Conservation (phyloP, 169 alveolate genomes). For the Plasmodium blacklocki region DNA sequence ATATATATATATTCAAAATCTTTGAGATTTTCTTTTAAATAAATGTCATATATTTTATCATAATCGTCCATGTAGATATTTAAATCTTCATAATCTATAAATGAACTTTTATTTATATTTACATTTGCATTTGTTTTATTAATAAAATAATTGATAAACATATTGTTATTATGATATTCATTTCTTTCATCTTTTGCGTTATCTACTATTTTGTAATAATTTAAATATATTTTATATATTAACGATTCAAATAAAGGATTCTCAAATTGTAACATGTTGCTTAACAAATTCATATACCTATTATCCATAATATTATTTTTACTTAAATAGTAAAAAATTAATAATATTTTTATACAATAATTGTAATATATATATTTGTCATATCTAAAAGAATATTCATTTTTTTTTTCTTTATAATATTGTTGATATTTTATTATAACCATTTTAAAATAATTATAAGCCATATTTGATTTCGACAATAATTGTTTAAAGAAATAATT, state of each 20-base stretch:
- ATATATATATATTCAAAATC: conserved; percentile 34
- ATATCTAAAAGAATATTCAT: background rate
- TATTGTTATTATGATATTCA: background rate
- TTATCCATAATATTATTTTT: conserved; percentile 27
- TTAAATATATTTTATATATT: conserved; percentile 44
- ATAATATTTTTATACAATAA: conserved; percentile 16
- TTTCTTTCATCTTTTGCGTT: background rate
- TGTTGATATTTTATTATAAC: conserved; percentile 9
- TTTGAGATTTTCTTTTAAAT: background rate
- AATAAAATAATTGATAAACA: background rate
- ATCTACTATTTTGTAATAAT: conserved; percentile 30
- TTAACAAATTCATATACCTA: conserved; percentile 31
- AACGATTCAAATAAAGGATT: conserved; percentile 33
- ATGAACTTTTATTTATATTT: background rate
- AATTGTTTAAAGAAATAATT: conserved; percentile 61
- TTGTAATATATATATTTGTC: conserved; percentile 1
- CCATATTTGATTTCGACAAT: conserved; percentile 9
- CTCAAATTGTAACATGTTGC: conserved; percentile 14
- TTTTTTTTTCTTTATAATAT: conserved; percentile 1
- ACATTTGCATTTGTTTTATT: background rate
- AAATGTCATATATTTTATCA: no score
- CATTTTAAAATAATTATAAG: conserved; percentile 24
- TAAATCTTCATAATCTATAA: background rate
- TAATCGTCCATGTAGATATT: no score
- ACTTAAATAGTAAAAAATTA: conserved; percentile 38